Base-by-base conservation (phyloP, 192 early-diverging fungal genomes). In the Podila epigama region DNA sequence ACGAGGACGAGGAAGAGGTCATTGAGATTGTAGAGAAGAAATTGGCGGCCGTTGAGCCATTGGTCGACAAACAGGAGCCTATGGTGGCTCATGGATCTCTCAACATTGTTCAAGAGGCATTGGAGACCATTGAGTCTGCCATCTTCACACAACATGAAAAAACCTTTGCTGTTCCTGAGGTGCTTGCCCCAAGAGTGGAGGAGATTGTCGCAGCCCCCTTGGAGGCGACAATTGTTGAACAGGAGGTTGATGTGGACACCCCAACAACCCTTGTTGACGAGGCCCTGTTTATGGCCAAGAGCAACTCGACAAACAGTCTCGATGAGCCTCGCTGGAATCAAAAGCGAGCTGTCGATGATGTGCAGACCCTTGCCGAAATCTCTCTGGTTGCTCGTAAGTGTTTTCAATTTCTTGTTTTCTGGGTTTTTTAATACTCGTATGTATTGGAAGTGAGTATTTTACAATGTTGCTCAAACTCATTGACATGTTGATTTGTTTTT, bases 371-470 rank as follows among this genome's bases (percentile, higher is more conserved):
- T 33, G 65, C 60, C 35, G 73, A 77, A 28, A 58, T 77, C n/a
- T 77, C 73, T 29, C 66, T 66, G 9, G 73, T 68, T 33, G 73
- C 73, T 8, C 66, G 70, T 75, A 66, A 61, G 70, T 58, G n/a
- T 12, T 25, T 18, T 13, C 34, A 54, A 12, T 20, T 16, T 5
- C 10, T 15, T 2, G 18, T 48, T 48, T 8, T 22, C 10, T 20
- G 11, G 44, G 11, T 48, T 22, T 22, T 8, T 2, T 22, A 27
- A 55, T 31, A 28, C 8, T 0, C 2, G 31, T 33, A 15, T 16
- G 18, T 55, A 18, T 55, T 3, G 27, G 27, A 27, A 16, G 15
- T 16, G 22, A 32, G 28, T 55, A 5, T 55, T 10, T 15, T 28
- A 15, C 3, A 37, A 18, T 65, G 27, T 12, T 18, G 20, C 5